Percentiles rank a stretch among this genome's conserved stretches.
phyloP scores from a whole-genome alignment of 1,139 yeast genomes.

The Meyerozyma elateridarum region DNA sequence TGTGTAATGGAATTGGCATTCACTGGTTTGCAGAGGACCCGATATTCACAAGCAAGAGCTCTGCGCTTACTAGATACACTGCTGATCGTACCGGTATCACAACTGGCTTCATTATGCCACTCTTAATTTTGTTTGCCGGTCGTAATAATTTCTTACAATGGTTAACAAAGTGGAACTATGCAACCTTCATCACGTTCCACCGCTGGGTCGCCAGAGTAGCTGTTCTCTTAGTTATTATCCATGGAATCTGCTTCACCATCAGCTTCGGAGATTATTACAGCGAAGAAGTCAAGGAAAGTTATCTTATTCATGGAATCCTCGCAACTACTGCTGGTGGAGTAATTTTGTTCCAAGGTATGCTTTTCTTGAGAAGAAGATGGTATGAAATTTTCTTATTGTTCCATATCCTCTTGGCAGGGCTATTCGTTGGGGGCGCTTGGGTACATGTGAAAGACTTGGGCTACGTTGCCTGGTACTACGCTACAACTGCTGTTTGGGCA shows the following conservation, averaged over 20 bases:
- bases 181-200: slow-evolving; percentile 33
- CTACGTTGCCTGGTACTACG: slow-evolving; percentile 34
- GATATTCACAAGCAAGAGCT: slow-evolving; percentile 12
- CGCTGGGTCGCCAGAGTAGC: slow-evolving; percentile 35
- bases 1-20: slow-evolving; percentile 13
- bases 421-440: slow-evolving; percentile 41
- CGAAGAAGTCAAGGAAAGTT: slow-evolving; percentile 15
- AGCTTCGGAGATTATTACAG: slow-evolving; percentile 12
- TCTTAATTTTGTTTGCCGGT: slow-evolving; percentile 39
- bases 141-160: slow-evolving; percentile 40
- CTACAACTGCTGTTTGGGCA: slow-evolving; percentile 39
- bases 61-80: slow-evolving; percentile 24
- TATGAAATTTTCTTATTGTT: slow-evolving; percentile 39
- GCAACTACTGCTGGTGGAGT: slow-evolving; percentile 31
- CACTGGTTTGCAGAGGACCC: slow-evolving; percentile 22
- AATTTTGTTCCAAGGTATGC: slow-evolving; percentile 27
- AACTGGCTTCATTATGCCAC: slow-evolving; percentile 23
- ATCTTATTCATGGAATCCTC: slow-evolving; percentile 27
- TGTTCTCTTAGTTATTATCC: slow-evolving; percentile 25
- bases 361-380: slow-evolving; percentile 35
- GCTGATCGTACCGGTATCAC: slow-evolving; percentile 15
- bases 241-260: slow-evolving; percentile 35
- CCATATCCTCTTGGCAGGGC: slow-evolving; percentile 38
- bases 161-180: slow-evolving; percentile 36
- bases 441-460: slow-evolving; percentile 38